Base-by-base conservation (phyloP, 148 eudicot species). In the Camellia lanceoleosa region DNA sequence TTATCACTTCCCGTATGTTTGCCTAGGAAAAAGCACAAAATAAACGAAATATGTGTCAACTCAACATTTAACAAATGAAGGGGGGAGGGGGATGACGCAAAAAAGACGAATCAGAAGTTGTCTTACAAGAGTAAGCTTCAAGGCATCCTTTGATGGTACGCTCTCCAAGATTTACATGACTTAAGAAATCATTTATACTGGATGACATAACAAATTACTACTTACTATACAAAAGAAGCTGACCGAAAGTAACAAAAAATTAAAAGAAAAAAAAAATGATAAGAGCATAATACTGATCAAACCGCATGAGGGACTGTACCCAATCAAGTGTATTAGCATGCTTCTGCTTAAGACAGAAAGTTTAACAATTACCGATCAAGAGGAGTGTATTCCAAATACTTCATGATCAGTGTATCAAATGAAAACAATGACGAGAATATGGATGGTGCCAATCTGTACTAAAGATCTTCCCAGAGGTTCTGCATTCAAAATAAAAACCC, bases 121-220 rank as follows among this genome's bases (percentile, higher is more conserved):
- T 79, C 97, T 88, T 83, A 93, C 97, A 93, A 55, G 97, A 93
- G 84, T 93, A 93, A 2, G 94, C 97, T 88, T 93, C 97, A 63
- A 93, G 88, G 65, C 88, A 86, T 78, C 91, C 97, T 77, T 86
- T 89, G 68, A 30, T 1, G 38, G 38, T 30, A 30, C 38, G 38
- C 38, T 30, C 38, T 30, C 38, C 38, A 30, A 30, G 93, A 85
- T 90, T 89, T 61, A 93, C 66, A 82, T 89, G 87, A 75, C 87
- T 86, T 84, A 93, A 74, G 79, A 93, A 93, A 81, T 87, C 90
- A 83, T 86, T 88, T 78, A 93, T 88, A 4, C 97, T 93, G 83
- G 46, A 72, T 59, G 67, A 70, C 47, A 74, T 16, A 61, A 5
- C 30, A 62, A 43, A 7, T 7, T 19, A 63, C 78, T 54, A 7